These are phyloP conservation scores for Ilyonectria robusta DNA, from an alignment of 2,329 filamentous ascomycete genomes.

Conservation along the genomic window DNA sequence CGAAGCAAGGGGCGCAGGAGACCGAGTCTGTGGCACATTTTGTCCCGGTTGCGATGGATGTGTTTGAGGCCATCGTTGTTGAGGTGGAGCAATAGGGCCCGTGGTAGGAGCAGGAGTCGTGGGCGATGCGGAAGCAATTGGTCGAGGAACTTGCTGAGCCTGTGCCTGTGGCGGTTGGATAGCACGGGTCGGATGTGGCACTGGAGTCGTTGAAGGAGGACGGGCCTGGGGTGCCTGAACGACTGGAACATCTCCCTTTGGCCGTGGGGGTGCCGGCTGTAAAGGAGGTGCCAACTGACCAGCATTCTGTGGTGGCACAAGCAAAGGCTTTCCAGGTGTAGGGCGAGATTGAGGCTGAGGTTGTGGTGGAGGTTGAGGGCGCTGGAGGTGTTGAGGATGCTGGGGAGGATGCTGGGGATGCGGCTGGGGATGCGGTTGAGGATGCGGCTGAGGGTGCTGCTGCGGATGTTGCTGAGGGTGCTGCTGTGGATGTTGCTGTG, in stretches of 20 bases:
- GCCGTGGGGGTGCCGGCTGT: slow-evolving; percentile 52
- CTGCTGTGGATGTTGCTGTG: slow-evolving; percentile 29
- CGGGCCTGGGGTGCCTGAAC: slow-evolving; percentile 47
- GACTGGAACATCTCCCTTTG: slow-evolving; percentile 36
- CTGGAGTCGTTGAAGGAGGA: slow-evolving; percentile 51
- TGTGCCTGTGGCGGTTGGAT: slow-evolving; percentile 51
- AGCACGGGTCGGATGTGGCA: slow-evolving; percentile 53
- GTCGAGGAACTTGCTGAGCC: slow-evolving; percentile 46
- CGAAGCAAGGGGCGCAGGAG: slow-evolving; percentile 44
- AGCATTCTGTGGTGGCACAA: slow-evolving; percentile 54
- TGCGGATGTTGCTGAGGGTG: slow-evolving; percentile 41
- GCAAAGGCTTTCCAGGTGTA: slow-evolving; percentile 47
- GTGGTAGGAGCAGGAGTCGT: slow-evolving; percentile 42
- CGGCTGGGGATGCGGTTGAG: slow-evolving; percentile 31
- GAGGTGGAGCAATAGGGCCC: slow-evolving; percentile 45
- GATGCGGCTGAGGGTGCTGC: slow-evolving; percentile 40
- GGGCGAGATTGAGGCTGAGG: slow-evolving; percentile 43
- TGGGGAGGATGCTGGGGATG: slow-evolving; percentile 31
- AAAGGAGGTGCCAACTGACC: slow-evolving; percentile 54
- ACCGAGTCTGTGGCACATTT: slow-evolving; percentile 42
- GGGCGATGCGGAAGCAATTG: slow-evolving; percentile 52
- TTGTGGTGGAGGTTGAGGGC: slow-evolving; percentile 40
- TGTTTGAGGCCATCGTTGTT: slow-evolving; percentile 53
- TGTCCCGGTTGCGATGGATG: slow-evolving; percentile 46
- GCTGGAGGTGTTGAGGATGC: slow-evolving; percentile 30